phyloP scores from a whole-genome alignment of 306 rosid species.

The Quercus variabilis region DNA sequence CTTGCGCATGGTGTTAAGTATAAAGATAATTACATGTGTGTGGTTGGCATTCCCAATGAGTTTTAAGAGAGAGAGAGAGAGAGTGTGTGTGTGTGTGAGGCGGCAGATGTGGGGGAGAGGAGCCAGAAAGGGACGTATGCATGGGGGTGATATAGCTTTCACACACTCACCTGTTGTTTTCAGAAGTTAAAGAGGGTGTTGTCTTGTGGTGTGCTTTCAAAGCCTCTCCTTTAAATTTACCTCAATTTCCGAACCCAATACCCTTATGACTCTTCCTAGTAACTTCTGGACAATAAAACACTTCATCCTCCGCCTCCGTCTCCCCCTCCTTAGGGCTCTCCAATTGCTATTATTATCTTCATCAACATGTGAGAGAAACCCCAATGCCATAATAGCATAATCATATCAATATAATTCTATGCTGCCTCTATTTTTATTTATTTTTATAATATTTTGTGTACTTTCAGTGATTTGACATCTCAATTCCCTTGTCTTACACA shows the following conservation, averaged over 20 bases:
- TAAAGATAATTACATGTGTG: conserved; percentile 29
- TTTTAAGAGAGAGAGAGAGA: conserved; percentile 19
- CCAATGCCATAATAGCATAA: conserved; percentile 44
- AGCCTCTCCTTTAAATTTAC: conserved; percentile 25
- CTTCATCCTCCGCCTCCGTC: conserved; percentile 15
- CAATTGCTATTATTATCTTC: neutral
- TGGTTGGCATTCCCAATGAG: conserved; percentile 67
- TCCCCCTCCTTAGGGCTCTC: conserved; percentile 57
- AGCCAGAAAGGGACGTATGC: conserved; percentile 99
- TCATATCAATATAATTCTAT: conserved; percentile 22
- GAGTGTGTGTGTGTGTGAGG: conserved; percentile 57
- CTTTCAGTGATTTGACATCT: conserved; percentile 86
- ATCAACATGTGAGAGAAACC: conserved; percentile 34
- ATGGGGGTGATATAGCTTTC: conserved; percentile 98
- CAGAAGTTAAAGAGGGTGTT: conserved; percentile 70
- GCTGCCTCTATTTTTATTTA: neutral
- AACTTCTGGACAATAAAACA: conserved; percentile 36
- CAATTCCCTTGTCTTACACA: conserved; percentile 68
- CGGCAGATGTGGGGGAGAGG: conserved; percentile 99
- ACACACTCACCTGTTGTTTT: conserved; percentile 80
- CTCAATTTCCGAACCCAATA: conserved; percentile 58
- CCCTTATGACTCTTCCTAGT: conserved; percentile 12
- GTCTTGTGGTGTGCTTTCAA: conserved; percentile 55
- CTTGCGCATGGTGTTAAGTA: conserved; percentile 23
- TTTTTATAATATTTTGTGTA: neutral